Evolutionary conservation across 2,329 filamentous ascomycete genomes (phyloP).

Genomic region (Fusarium burgessii): DNA sequence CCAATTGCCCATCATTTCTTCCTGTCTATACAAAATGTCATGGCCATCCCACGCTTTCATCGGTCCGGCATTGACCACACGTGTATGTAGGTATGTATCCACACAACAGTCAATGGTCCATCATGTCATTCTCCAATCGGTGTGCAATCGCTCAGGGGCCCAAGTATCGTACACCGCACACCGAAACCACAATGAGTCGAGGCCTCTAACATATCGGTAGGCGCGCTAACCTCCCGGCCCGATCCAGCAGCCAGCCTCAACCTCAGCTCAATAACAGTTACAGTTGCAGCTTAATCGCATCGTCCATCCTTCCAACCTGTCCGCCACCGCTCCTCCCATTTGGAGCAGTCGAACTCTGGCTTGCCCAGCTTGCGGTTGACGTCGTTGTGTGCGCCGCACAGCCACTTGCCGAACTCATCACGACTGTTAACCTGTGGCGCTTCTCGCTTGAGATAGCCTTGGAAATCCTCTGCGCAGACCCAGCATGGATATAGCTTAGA

Average conservation of each 20-base stretch:
- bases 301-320: slow-evolving; percentile 83
- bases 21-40: not conserved
- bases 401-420: slow-evolving; percentile 82
- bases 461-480: slow-evolving; percentile 94
- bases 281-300: slow-evolving; percentile 60
- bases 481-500: slow-evolving; percentile 94
- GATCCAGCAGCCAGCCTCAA: slow-evolving; percentile 23
- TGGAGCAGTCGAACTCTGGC: slow-evolving; percentile 85
- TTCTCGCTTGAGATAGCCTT: slow-evolving; percentile 80
- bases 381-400: slow-evolving; percentile 88
- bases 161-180: slow-evolving; percentile 34
- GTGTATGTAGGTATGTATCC: slow-evolving; percentile 16
- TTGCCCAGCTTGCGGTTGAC: slow-evolving; percentile 94
- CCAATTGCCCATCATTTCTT: slow-evolving; percentile 9
- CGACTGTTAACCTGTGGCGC: slow-evolving; percentile 70
- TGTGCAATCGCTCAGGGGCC: not conserved
- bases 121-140: slow-evolving; percentile 11
- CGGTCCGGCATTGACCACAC: slow-evolving; percentile 26
- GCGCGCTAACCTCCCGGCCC: slow-evolving; percentile 13
- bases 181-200: slow-evolving; percentile 24
- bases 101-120: slow-evolving; percentile 22
- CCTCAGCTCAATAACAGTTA: slow-evolving; percentile 31
- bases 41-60: slow-evolving; percentile 16
- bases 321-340: slow-evolving; percentile 95
- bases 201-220: slow-evolving; percentile 2